Conservation (phyloP, 495 filamentous ascomycete genomes). For the Tuber brumale region DNA sequence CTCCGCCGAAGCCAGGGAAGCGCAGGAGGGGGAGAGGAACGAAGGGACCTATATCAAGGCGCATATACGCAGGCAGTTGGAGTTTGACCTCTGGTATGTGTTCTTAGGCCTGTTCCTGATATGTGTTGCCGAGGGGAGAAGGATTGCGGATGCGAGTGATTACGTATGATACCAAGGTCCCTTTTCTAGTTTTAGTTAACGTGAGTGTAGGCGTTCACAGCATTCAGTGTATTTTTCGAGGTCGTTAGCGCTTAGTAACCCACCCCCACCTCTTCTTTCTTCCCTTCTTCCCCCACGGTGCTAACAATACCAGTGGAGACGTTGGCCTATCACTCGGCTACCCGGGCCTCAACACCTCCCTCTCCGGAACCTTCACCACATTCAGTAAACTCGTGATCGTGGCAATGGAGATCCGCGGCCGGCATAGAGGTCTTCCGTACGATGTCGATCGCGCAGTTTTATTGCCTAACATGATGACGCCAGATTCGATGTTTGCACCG, state of each 20-base stretch:
- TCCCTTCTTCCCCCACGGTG: neutral
- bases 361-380: slow-evolving; percentile 69
- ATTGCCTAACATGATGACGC: slow-evolving; percentile 55
- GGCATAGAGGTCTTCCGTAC: slow-evolving; percentile 86
- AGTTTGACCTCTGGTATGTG: slow-evolving; percentile 93
- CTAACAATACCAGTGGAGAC: slow-evolving; percentile 52
- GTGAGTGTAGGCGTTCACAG: slow-evolving; percentile 54
- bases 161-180: slow-evolving; percentile 37
- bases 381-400: slow-evolving; percentile 83
- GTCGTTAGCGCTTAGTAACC: slow-evolving; percentile 70
- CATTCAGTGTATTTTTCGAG: slow-evolving; percentile 83
- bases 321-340: slow-evolving; percentile 86
- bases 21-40: slow-evolving; percentile 43
- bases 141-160: slow-evolving; percentile 53
- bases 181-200: slow-evolving; percentile 6
- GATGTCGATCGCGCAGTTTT: slow-evolving; percentile 80
- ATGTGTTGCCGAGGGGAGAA: slow-evolving; percentile 67
- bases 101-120: slow-evolving; percentile 85
- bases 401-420: slow-evolving; percentile 82
- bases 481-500: slow-evolving; percentile 47
- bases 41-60: slow-evolving; percentile 70
- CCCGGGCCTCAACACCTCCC: slow-evolving; percentile 62
- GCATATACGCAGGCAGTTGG: slow-evolving; percentile 81
- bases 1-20: slow-evolving; percentile 45
- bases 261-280: neutral